Base-by-base conservation (phyloP, 305 asterid species). In the Caryopteris hybrid region DNA sequence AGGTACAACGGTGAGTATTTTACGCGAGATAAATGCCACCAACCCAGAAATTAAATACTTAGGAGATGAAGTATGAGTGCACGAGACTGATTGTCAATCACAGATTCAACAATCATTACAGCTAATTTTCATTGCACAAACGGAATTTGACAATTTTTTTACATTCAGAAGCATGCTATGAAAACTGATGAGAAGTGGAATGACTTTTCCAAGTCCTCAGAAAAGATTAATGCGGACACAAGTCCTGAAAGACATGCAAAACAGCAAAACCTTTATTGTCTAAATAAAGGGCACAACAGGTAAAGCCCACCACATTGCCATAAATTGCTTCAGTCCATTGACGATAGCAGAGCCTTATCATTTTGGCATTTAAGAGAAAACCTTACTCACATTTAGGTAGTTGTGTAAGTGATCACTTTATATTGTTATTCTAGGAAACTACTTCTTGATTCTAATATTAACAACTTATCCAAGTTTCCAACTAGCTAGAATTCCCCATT, bases 1-100 rank as follows among this genome's bases (percentile, higher is more conserved):
- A 66, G 18, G 46, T 46, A 51, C 62, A 29, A 60, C n/a, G 70
- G 64, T 76, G 23, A 13, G 50, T 39, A 11, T 9, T 55, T 69
- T 34, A 42, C 53, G 16, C 56, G 31, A 51, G 33, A 56, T 7
- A 54, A 63, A 56, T 50, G 16, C 8, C 41, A 21, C 8, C 41
- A 54, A 52, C 45, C 45, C 18, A 42, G 45, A 50, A n/a, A 29
- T 0, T 29, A 29, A 5, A 29, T 29, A 7, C 34, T 1, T 29
- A 29, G 34, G 34, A 29, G 34, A 29, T 29, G 5, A 29, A 29
- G 34, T 29, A 7, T 29, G 2, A 29, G 3, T 29, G 34, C 34
- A 29, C 2, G 34, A 29, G 34, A 1, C 34, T 29, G 0, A 29
- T 29, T 29, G 34, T 7, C 34, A 4, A 29, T 1, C 3, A 50